Conservation (phyloP, 768 basidiomycete species). For the Boletus insuetus region DNA sequence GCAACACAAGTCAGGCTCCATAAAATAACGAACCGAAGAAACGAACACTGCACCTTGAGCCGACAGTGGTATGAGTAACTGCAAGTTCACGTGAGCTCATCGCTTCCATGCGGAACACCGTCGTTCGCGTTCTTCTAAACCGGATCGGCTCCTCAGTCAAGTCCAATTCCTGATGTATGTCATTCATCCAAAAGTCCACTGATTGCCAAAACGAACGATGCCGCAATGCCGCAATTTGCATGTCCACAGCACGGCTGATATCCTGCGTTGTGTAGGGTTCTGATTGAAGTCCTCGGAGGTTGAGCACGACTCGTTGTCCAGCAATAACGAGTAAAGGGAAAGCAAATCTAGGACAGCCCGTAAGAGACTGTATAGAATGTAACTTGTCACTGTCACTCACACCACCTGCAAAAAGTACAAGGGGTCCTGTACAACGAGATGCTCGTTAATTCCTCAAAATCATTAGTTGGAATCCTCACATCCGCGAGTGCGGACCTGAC, state of each 20-base stretch:
- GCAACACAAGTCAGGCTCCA: too few species aligned
- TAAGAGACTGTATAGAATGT: background rate
- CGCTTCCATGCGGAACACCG: background rate
- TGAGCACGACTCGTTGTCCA: constrained; percentile 20
- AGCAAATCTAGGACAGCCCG: background rate
- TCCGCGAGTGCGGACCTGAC: background rate
- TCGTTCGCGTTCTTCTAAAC: background rate
- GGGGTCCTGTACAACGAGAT: constrained; percentile 3
- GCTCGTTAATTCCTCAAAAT: background rate
- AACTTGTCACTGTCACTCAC: background rate
- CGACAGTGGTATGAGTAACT: background rate
- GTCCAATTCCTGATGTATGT: background rate
- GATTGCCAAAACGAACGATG: background rate
- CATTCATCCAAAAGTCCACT: background rate
- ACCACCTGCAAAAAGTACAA: background rate
- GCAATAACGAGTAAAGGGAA: constrained; percentile 13
- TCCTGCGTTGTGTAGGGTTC: background rate
- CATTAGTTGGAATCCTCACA: background rate
- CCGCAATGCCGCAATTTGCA: background rate
- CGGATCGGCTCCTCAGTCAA: background rate
- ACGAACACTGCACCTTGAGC: background rate
- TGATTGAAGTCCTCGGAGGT: constrained; percentile 4
- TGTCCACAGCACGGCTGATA: background rate
- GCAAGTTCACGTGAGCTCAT: background rate
- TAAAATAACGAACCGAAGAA: background rate